Conservation (phyloP, 2,329 filamentous ascomycete genomes). For the Fusarium pilosicola region DNA sequence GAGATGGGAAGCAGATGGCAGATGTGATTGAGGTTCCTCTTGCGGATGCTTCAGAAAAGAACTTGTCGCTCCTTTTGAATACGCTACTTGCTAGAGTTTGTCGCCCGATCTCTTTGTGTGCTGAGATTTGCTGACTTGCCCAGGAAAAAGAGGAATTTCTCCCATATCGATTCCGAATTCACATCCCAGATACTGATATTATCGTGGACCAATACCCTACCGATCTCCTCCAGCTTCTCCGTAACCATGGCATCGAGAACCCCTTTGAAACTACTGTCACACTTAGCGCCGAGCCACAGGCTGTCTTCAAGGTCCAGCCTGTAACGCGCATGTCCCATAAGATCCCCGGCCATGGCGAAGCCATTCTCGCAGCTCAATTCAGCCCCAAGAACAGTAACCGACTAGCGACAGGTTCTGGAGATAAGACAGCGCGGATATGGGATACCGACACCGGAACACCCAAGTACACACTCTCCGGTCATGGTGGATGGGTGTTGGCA, state of each 20-base stretch:
- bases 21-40: conserved; percentile 79
- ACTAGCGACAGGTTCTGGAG: conserved; percentile 89
- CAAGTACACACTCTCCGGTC: conserved; percentile 84
- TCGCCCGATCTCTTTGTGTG: neutral
- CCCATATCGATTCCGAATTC: conserved; percentile 70
- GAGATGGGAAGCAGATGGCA: conserved; percentile 76
- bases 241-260: conserved; percentile 65
- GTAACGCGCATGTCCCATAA: conserved; percentile 89
- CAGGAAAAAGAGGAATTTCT: conserved; percentile 67
- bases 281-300: conserved; percentile 78
- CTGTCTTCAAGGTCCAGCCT: conserved; percentile 91
- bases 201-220: conserved; percentile 66
- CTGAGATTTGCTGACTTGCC: neutral
- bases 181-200: conserved; percentile 63
- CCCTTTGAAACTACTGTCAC: conserved; percentile 66
- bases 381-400: conserved; percentile 80
- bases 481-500: conserved; percentile 86
- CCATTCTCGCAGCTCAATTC: conserved; percentile 88
- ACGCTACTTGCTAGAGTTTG: conserved; percentile 80
- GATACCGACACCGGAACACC: conserved; percentile 95
- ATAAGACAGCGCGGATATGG: conserved; percentile 92
- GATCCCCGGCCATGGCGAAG: conserved; percentile 90
- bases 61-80: conserved; percentile 87
- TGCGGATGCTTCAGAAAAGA: conserved; percentile 86
- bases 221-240: conserved; percentile 65